Evolutionary conservation across 148 eudicot genomes (phyloP).

Genomic region (Bassia scoparia): DNA sequence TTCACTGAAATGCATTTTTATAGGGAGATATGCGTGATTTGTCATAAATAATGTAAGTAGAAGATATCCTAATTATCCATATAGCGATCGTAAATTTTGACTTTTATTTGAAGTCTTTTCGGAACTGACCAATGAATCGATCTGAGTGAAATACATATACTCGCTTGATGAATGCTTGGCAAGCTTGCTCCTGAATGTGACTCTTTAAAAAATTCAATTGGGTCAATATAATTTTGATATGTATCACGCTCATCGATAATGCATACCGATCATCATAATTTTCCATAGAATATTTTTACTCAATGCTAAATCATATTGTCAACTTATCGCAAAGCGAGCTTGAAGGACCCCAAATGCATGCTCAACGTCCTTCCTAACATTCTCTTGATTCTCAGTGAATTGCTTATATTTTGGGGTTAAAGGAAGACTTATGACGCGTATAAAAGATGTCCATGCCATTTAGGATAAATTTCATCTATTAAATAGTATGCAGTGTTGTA

Average conservation of each 20-base stretch:
- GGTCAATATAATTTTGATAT: background rate
- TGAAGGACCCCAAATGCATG: slow-evolving; percentile 17
- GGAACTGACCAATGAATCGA: background rate
- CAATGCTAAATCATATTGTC: background rate
- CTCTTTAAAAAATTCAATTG: background rate
- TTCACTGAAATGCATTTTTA: too few relatives aligned
- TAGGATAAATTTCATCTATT: slow-evolving; percentile 11
- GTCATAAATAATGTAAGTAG: too few relatives aligned
- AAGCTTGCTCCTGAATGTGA: background rate
- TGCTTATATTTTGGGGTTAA: background rate
- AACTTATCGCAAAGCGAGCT: slow-evolving; percentile 8
- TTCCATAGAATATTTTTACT: background rate
- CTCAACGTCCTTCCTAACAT: slow-evolving; percentile 13
- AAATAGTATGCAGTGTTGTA: slow-evolving; percentile 12
- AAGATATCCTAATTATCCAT: background rate
- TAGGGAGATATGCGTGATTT: too few relatives aligned
- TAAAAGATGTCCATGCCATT: slow-evolving; percentile 1
- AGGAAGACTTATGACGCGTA: background rate
- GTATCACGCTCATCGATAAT: background rate
- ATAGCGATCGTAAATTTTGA: too few relatives aligned
- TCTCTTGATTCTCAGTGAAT: slow-evolving; percentile 6
- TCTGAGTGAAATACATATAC: background rate
- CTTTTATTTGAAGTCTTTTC: background rate
- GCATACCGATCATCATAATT: background rate
- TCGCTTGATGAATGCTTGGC: background rate